Evolutionary conservation across 257 asterid species (phyloP).

Genomic region (Lycium ferocissimum): DNA sequence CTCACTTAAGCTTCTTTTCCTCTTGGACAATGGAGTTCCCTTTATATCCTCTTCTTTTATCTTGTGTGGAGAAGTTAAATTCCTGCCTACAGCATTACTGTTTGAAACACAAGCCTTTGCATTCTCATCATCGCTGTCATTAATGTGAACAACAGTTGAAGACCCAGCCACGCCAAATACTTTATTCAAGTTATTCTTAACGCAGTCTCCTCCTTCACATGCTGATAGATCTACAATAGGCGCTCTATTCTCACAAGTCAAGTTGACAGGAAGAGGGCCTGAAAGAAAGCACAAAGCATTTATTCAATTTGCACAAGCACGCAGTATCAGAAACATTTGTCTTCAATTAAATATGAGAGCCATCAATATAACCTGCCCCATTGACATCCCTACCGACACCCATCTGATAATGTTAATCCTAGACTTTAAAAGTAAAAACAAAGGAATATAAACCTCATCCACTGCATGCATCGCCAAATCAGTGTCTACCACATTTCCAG

Average conservation of each 20-base stretch:
- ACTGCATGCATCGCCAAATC: not conserved
- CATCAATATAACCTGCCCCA: not conserved
- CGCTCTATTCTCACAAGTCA: not conserved
- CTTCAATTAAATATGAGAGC: constrained; percentile 3
- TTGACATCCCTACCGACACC: not conserved
- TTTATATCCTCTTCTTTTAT: not conserved
- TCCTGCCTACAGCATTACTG: not conserved
- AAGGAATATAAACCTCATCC: not conserved
- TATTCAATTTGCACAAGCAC: constrained; percentile 9
- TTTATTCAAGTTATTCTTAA: not conserved
- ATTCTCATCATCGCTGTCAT: constrained; percentile 33
- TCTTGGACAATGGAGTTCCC: not conserved
- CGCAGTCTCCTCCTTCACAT: not conserved
- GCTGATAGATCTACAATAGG: constrained; percentile 19
- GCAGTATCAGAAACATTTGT: not conserved
- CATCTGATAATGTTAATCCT: not conserved
- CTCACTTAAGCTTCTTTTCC: constrained; percentile 30
- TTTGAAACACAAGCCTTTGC: not conserved
- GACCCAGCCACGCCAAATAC: not conserved
- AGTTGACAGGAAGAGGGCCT: not conserved
- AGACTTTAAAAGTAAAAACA: not conserved
- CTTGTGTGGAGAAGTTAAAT: not conserved
- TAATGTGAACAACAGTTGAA: constrained; percentile 3
- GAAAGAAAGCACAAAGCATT: constrained; percentile 1
- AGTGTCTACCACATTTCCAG: constrained; percentile 25